Base-by-base conservation (phyloP, 805 yeast species). In the Kodamaea kaohsiungensis region DNA sequence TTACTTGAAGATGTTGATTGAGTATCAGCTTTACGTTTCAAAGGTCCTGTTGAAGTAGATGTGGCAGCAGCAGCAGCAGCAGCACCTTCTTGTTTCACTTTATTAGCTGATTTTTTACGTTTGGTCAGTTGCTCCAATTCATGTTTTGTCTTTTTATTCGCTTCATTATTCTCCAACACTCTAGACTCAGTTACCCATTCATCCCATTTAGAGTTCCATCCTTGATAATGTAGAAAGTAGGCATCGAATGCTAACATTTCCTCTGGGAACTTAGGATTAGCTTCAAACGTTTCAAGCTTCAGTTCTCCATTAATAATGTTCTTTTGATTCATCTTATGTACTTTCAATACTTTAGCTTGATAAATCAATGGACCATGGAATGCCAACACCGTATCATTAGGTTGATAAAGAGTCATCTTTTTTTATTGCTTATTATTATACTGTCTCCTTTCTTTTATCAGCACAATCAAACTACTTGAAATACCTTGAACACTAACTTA, bases 181-280 rank as follows among this genome's bases (percentile, higher is more conserved):
- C 98, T 73, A 40, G 83, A 85, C 7, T 71, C 69, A 1, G 82
- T 80, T 1, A 93, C 93, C 99, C 99, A 93, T 69, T 93, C 99
- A 66, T 93, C 98, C 97, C 97, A 93, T 55, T 91, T 85, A 15
- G 86, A 71, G 64, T 92, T 93, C 99, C 99, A 93, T 2, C 99
- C 98, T 61, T 87, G 88, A 70, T 93, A 93, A 65, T 95, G 99
- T 15, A 93, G 83, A 60, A 77, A 85, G 69, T 84, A 92, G 30
- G 85, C 65, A 46, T 67, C 60, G n/a, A 57, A 53, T 3, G 64
- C 68, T 37, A 69, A 57, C n/a, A 63, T 62, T 13, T 60, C 66
- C 12, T 71, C 72, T 15, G 64, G 62, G 56, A 62, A 59, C 45
- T 62, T 65, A 25, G 63, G 62, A 45, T 61, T 59, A 17, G 64